These are phyloP conservation scores for Mycena kentingensis DNA, from an alignment of 768 basidiomycete species.

Conservation along the genomic window DNA sequence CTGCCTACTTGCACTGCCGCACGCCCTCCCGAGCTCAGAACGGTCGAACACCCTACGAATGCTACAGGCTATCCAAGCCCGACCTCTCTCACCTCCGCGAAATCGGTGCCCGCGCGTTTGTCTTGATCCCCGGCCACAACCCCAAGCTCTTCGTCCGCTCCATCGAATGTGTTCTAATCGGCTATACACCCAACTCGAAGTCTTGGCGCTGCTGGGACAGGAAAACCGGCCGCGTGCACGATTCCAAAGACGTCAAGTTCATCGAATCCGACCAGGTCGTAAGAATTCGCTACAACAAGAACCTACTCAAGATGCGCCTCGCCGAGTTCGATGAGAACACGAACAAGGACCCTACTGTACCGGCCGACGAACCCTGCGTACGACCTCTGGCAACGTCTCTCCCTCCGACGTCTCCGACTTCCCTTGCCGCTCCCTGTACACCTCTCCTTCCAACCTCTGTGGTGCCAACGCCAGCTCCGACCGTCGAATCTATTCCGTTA, in stretches of 20 bases:
- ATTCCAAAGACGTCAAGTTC: slow-evolving; percentile 26
- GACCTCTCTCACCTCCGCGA: slow-evolving; percentile 32
- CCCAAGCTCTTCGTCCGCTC: slow-evolving; percentile 27
- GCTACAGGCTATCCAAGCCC: slow-evolving; percentile 6
- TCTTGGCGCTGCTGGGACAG: slow-evolving; percentile 12
- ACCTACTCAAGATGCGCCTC: background rate
- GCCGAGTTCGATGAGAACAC: too few relatives aligned
- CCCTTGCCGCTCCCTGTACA: too few relatives aligned
- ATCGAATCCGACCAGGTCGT: slow-evolving; percentile 10
- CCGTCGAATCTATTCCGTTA: too few relatives aligned
- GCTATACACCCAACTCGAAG: slow-evolving; percentile 9
- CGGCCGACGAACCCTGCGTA: too few relatives aligned
- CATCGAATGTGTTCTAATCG: background rate
- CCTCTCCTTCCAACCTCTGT: too few relatives aligned
- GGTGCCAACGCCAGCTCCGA: too few relatives aligned
- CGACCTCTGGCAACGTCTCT: too few relatives aligned
- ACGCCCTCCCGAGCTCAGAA: slow-evolving; percentile 18
- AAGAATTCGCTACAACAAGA: background rate
- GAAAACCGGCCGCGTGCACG: background rate
- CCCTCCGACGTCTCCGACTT: too few relatives aligned
- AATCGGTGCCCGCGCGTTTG: slow-evolving; percentile 31
- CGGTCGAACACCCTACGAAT: slow-evolving; percentile 20
- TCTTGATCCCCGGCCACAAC: slow-evolving; percentile 27
- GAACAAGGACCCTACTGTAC: background rate
- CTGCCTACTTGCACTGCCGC: slow-evolving; percentile 28